Base-by-base conservation (phyloP, 805 yeast genomes). In the Lipomyces yamadae region DNA sequence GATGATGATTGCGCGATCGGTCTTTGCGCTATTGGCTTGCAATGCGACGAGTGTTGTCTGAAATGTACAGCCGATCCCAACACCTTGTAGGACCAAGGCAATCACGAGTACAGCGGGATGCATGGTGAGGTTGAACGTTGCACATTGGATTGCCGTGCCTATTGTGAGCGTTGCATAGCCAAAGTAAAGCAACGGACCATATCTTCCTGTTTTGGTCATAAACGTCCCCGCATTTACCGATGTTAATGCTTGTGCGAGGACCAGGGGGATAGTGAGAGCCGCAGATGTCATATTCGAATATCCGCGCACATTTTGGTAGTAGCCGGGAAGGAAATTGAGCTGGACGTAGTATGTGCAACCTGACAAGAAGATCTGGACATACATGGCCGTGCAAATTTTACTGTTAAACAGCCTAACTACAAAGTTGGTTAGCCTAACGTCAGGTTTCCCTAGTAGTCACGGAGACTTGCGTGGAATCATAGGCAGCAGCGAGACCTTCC, bases 1-100 rank as follows among this genome's bases (percentile, higher is more conserved):
- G 8, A 86, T 85, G 13, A 85, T 85, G 11, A 86, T 86, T 0
- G 89, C 87, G 57, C 90, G 75, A 68, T 86, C 89, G 2, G 81
- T 78, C 60, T 81, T 80, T 50, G 70, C 76, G 15, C 85, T 78
- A 66, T 84, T 85, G 0, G 87, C 86, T 72, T 81, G 88, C 48
- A 81, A 80, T 0, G 88, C 88, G 10, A 85, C 83, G 76, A 85
- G 79, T 0, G 85, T 81, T 3, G 87, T 87, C 72, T 85, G 88
- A 78, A 84, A 84, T 29, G 83, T 80, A 60, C 78, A 78, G 1
- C 86, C 88, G 7, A 80, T 78, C 0, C 87, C 85, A 24, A 75
- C 56, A 32, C 86, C 84, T 61, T 76, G 73, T 65, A 82, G 53
- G 57, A 77, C 30, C 62, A 81, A 66, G 1, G 80, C 75, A 42